Conservation (phyloP, 768 basidiomycete genomes). For the Dioszegia crocea region DNA sequence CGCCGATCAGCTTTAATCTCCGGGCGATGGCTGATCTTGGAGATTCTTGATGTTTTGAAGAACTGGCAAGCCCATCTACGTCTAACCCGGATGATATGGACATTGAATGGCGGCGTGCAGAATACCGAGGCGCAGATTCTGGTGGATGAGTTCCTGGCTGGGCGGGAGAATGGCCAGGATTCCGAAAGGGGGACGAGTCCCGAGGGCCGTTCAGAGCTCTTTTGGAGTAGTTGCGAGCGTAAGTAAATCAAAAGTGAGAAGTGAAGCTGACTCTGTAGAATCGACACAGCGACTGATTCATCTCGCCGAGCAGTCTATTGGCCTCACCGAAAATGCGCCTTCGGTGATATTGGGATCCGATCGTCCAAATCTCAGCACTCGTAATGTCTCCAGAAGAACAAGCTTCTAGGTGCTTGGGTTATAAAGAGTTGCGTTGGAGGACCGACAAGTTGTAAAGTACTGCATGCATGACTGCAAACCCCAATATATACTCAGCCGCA, state of each 20-base stretch:
- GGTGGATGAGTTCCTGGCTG: not conserved
- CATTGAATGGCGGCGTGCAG: not conserved
- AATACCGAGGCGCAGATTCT: slow-evolving; percentile 3
- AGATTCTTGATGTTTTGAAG: slow-evolving; percentile 11
- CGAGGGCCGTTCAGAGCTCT: not conserved
- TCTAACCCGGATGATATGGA: not conserved
- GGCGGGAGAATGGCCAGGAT: not conserved
- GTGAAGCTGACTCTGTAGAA: not conserved
- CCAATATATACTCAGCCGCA: too few relatives aligned
- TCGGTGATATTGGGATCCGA: not conserved
- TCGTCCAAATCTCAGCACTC: not conserved
- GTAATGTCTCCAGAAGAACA: too few relatives aligned
- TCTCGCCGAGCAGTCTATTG: not conserved
- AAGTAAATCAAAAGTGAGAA: not conserved
- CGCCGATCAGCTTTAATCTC: too few relatives aligned
- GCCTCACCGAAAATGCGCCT: not conserved
- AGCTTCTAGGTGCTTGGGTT: too few relatives aligned
- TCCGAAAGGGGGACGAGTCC: not conserved
- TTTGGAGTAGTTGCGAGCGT: slow-evolving; percentile 7
- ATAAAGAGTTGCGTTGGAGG: too few relatives aligned
- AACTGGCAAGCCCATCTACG: slow-evolving; percentile 12
- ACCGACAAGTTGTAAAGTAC: too few relatives aligned
- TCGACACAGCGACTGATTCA: not conserved
- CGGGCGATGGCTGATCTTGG: not conserved
- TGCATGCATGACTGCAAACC: not conserved